Evolutionary conservation across 179 eudicot genomes (phyloP), one percentile per base, ranked within the genome.

Genomic region (Corrigiola litoralis): DNA sequence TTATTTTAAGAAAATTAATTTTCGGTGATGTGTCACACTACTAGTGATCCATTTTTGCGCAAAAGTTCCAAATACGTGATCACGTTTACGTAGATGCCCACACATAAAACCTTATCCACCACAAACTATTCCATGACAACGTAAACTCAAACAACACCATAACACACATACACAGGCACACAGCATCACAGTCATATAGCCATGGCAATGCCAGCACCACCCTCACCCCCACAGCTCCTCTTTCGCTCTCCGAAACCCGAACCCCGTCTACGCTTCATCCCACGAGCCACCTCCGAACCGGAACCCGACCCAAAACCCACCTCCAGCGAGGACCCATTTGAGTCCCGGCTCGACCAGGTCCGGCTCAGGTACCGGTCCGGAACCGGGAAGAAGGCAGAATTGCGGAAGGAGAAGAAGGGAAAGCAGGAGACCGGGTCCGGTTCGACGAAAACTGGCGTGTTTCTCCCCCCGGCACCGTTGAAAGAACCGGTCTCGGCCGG

Each of bases 361-460:
- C 86, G 98, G 1, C 67, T 79, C 61, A 74, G 78, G 17, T 80
- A 83, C 83, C 72, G 83, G 2, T 82, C 89, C 32, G 95, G 98
- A 4, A 76, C 82, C 1, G 96, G 97, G 1, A 92, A 92, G 61
- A 92, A 92, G 52, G 95, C 98, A 11, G 95, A 92, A 67, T 51
- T 63, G 28, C 80, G 92, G 16, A 92, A 89, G 68, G 49, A 6
- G 37, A 69, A 66, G 25, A 84, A 80, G 25, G 63, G 75, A 7
- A 75, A 76, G 40, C 74, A 73, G 21, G 37, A 58, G 28, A 49
- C 63, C 17, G 54, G 32, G 6, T 13, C 79, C 6, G 73, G 80
- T 7, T 47, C 73, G 2, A 47, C 59, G 32, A 75, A 72, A 16
- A 45, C 74, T 23, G 67, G 72, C 23, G 71, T 89, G 6, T 85